Evolutionary conservation across 345 rosid species (phyloP).

Genomic region (Pugionium dolabratum): DNA sequence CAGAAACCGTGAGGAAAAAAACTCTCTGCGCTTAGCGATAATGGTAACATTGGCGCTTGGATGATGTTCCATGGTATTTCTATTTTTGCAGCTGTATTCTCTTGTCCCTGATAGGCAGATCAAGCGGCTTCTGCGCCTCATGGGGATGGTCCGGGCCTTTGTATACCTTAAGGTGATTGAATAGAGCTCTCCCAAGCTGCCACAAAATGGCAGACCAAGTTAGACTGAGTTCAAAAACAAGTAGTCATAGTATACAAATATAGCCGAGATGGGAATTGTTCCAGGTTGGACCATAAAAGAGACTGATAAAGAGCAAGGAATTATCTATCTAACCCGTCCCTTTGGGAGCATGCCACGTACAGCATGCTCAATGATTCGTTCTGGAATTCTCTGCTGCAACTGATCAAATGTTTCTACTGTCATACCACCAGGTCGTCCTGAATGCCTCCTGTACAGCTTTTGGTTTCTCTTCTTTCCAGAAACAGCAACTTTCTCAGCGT

Average conservation of each 20-base stretch:
- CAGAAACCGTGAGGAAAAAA: constrained; percentile 26
- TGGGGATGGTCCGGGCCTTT: constrained; percentile 94
- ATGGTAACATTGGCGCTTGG: constrained; percentile 7
- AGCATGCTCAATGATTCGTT: constrained; percentile 95
- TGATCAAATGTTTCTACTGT: constrained; percentile 87
- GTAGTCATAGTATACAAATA: background rate
- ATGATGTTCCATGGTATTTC: constrained; percentile 7
- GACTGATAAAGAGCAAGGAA: constrained; percentile 22
- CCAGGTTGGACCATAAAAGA: background rate
- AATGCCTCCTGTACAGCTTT: constrained; percentile 95
- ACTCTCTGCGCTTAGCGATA: constrained; percentile 14
- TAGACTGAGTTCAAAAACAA: background rate
- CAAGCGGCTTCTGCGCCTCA: constrained; percentile 83
- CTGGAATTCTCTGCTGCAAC: constrained; percentile 91
- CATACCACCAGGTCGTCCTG: constrained; percentile 99
- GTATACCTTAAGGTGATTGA: constrained; percentile 95
- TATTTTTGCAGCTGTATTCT: constrained; percentile 65
- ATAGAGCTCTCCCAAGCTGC: constrained; percentile 93
- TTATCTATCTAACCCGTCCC: constrained; percentile 71
- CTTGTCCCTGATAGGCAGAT: constrained; percentile 87
- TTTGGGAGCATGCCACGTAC: constrained; percentile 99
- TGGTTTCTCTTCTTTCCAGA: constrained; percentile 94
- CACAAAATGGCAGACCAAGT: constrained; percentile 24
- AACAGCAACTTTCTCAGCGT: constrained; percentile 95
- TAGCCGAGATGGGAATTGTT: background rate